phyloP scores from a whole-genome alignment of 2,329 filamentous ascomycete species.

The Bretziella fagacearum region DNA sequence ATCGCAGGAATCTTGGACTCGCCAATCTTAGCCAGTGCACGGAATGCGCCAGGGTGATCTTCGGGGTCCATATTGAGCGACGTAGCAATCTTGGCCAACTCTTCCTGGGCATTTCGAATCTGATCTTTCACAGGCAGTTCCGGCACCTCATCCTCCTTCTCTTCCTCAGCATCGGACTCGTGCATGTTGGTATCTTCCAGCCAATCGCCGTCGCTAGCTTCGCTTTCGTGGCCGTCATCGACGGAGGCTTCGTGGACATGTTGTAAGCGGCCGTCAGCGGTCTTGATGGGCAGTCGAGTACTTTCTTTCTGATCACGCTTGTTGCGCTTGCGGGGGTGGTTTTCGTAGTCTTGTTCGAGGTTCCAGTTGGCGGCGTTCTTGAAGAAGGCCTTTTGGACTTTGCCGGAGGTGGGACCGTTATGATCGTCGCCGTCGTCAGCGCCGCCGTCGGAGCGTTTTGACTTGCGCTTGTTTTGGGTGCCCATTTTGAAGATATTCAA shows the following conservation, averaged over 20 bases:
- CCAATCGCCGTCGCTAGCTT: constrained; percentile 37
- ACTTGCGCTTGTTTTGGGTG: constrained; percentile 9
- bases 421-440: not conserved
- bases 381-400: constrained; percentile 48
- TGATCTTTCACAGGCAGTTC: constrained; percentile 60
- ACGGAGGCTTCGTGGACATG: constrained; percentile 40
- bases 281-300: constrained; percentile 72
- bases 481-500: constrained; percentile 4
- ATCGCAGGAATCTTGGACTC: constrained; percentile 54
- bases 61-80: constrained; percentile 84
- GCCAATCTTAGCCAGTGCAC: constrained; percentile 57
- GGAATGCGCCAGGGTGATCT: constrained; percentile 68
- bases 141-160: constrained; percentile 34
- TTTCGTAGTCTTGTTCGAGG: constrained; percentile 81
- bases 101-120: constrained; percentile 76
- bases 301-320: constrained; percentile 54
- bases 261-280: constrained; percentile 56
- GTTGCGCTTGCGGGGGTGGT: constrained; percentile 54
- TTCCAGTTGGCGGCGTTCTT: constrained; percentile 69
- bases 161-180: constrained; percentile 35
- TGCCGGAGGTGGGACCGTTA: constrained; percentile 20
- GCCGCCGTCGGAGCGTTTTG: constrained; percentile 7
- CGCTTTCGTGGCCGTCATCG: constrained; percentile 38
- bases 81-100: constrained; percentile 67
- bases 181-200: constrained; percentile 38